Evolutionary conservation across 371 early-diverging fungal genomes (phyloP).

Genomic region (Mucor irregularis): DNA sequence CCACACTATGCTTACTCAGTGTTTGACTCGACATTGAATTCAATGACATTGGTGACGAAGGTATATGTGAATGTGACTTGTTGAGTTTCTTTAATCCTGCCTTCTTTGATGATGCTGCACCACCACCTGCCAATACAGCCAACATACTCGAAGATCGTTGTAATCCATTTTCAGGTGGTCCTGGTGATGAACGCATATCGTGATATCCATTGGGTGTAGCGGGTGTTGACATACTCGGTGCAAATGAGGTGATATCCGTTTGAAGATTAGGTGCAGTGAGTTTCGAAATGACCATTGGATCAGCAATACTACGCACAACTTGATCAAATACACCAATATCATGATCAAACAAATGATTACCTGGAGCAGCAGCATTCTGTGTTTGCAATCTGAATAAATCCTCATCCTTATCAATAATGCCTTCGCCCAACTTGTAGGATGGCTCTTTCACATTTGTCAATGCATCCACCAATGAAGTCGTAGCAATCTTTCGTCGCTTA

Average conservation of each 20-base stretch:
- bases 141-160: constrained; percentile 31
- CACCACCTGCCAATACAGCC: constrained; percentile 39
- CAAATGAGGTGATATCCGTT: constrained; percentile 32
- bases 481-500: constrained; percentile 3
- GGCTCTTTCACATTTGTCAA: constrained; percentile 20
- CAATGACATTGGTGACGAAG: constrained; percentile 4
- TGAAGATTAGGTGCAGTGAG: constrained; percentile 45
- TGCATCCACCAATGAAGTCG: constrained; percentile 18
- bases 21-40: constrained; percentile 6
- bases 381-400: constrained; percentile 33
- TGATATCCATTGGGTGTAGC: not conserved
- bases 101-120: constrained; percentile 11
- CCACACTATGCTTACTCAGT: constrained; percentile 19
- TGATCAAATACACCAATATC: constrained; percentile 34
- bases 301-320: constrained; percentile 33
- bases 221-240: constrained; percentile 14
- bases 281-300: constrained; percentile 41
- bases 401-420: constrained; percentile 25
- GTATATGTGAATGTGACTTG: constrained; percentile 1
- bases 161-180: not conserved
- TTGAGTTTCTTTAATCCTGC: constrained; percentile 9
- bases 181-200: constrained; percentile 12
- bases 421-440: constrained; percentile 23
- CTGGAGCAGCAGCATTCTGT: constrained; percentile 43
- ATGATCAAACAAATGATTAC: constrained; percentile 40